phyloP scores from a whole-genome alignment of 2,329 filamentous ascomycete genomes.

The Penicillium sp. region DNA sequence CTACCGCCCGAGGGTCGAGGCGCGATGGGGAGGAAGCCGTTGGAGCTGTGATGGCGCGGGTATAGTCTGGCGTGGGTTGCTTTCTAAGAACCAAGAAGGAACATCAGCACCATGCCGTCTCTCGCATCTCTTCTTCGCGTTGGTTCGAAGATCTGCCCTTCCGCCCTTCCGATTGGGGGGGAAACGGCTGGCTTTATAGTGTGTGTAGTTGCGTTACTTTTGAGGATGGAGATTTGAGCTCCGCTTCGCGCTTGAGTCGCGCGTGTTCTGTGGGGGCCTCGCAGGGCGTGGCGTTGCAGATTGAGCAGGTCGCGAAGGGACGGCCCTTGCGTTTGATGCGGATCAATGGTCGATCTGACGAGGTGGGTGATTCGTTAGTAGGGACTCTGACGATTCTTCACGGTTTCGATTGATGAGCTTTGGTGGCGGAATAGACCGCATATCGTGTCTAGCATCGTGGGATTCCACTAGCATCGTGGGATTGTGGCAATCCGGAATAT shows the following conservation, averaged over 20 bases:
- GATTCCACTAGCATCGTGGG: too few relatives aligned
- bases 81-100: slow-evolving; percentile 30
- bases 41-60: slow-evolving; percentile 26
- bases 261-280: slow-evolving; percentile 89
- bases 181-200: slow-evolving; percentile 12
- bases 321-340: slow-evolving; percentile 97
- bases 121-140: slow-evolving; percentile 21
- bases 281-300: slow-evolving; percentile 82
- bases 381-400: too few relatives aligned
- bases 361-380: not conserved
- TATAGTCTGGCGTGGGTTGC: slow-evolving; percentile 29
- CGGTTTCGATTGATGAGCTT: not conserved
- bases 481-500: not conserved
- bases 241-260: slow-evolving; percentile 55
- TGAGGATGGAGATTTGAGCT: slow-evolving; percentile 35
- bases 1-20: slow-evolving; percentile 20
- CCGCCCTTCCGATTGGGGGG: slow-evolving; percentile 3
- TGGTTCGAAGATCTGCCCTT: slow-evolving; percentile 20
- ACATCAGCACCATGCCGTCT: slow-evolving; percentile 28
- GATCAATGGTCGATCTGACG: slow-evolving; percentile 79
- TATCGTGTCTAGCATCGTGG: not conserved
- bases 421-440: too few relatives aligned
- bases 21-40: slow-evolving; percentile 30
- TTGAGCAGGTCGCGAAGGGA: slow-evolving; percentile 91
- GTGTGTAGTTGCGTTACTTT: slow-evolving; percentile 37